phyloP scores from a whole-genome alignment of 73 alveolate species.

The Paramecium biaurelia region DNA sequence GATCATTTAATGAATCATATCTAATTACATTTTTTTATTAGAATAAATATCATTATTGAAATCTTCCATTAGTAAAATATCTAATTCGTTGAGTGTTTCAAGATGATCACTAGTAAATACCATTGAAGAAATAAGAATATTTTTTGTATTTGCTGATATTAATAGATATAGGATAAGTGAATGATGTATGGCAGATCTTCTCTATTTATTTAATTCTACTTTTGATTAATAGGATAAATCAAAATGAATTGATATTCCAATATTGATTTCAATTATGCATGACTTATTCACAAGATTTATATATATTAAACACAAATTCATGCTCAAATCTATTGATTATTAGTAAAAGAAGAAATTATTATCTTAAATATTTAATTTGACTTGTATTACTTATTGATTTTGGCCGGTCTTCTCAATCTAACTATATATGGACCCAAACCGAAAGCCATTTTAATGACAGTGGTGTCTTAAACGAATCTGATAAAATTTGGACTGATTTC shows the following conservation, averaged over 20 bases:
- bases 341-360: too few relatives aligned
- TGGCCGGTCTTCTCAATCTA: conserved; percentile 62
- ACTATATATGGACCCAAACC: conserved; percentile 67
- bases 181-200: conserved; percentile 63
- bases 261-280: conserved; percentile 33
- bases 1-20: conserved; percentile 44
- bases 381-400: conserved; percentile 52
- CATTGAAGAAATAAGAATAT: conserved; percentile 67
- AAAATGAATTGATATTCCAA: conserved; percentile 44
- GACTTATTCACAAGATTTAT: conserved; percentile 46
- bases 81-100: conserved; percentile 77
- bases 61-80: conserved; percentile 52
- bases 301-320: too few relatives aligned
- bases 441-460: conserved; percentile 60
- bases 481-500: conserved; percentile 51
- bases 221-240: conserved; percentile 71
- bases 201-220: conserved; percentile 75
- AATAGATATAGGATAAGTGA: background rate
- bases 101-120: conserved; percentile 78
- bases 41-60: background rate
- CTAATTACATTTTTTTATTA: background rate
- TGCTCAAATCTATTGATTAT: too few relatives aligned
- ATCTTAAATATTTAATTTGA: too few relatives aligned
- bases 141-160: conserved; percentile 55
- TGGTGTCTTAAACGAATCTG: conserved; percentile 53